These are phyloP conservation scores for Rhodocollybia butyracea DNA, from an alignment of 768 basidiomycete genomes.

Conservation along the genomic window DNA sequence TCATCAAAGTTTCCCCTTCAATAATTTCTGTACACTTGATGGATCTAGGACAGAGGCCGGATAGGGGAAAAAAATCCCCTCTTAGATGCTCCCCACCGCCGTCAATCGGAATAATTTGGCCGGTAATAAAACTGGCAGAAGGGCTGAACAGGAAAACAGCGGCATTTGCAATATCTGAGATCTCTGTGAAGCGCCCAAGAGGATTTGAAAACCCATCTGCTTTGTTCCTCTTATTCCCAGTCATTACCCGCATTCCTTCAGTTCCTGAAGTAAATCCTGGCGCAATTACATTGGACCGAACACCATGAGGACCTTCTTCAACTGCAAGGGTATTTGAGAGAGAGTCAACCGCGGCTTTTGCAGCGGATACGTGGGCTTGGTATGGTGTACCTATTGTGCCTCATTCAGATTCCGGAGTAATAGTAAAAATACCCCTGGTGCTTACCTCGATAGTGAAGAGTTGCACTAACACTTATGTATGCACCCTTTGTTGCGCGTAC, in stretches of 20 bases:
- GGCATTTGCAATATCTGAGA: slow-evolving; percentile 67
- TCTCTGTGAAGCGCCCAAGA: slow-evolving; percentile 52
- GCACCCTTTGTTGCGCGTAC: slow-evolving; percentile 71
- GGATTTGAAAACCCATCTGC: slow-evolving; percentile 19
- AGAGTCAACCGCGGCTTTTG: slow-evolving; percentile 93
- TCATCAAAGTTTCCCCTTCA: slow-evolving; percentile 46
- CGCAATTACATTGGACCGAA: slow-evolving; percentile 84
- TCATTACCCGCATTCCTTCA: slow-evolving; percentile 67
- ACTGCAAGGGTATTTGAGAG: slow-evolving; percentile 82
- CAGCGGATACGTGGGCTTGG: slow-evolving; percentile 92
- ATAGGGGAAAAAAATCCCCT: slow-evolving; percentile 50
- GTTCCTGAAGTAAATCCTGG: slow-evolving; percentile 83
- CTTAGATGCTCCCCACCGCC: slow-evolving; percentile 60
- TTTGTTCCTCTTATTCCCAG: no score
- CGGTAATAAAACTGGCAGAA: slow-evolving; percentile 74
- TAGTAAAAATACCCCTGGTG: neutral
- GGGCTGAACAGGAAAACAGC: slow-evolving; percentile 81
- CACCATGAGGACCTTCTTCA: slow-evolving; percentile 93
- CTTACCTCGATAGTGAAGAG: slow-evolving; percentile 79
- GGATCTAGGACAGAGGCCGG: slow-evolving; percentile 65
- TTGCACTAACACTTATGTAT: slow-evolving; percentile 89
- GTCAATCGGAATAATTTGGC: slow-evolving; percentile 71
- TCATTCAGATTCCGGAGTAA: slow-evolving; percentile 6
- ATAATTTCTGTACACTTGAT: slow-evolving; percentile 41
- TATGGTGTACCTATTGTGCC: slow-evolving; percentile 60